Base-by-base conservation (phyloP, 2,329 filamentous ascomycete genomes). In the Penicillium sp. region DNA sequence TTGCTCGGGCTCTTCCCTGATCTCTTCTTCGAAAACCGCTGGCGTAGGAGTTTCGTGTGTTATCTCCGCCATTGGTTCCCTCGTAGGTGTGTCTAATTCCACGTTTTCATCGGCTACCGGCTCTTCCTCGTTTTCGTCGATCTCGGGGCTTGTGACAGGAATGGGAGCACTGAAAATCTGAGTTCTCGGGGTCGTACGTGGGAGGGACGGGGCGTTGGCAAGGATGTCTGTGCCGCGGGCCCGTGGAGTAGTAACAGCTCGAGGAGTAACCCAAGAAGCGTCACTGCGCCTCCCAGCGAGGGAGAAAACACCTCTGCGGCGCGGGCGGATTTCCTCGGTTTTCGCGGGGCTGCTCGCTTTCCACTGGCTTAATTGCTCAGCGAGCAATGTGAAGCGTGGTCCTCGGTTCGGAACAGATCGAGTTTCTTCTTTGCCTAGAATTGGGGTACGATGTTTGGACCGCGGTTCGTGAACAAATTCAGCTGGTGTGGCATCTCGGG, bases 311-410 rank as follows among this genome's bases (percentile, higher is more conserved):
- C 61, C 74, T 62, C 66, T 73, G 49, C 54, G 71, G 65, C 67
- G 75, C 38, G 66, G 69, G 59, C 66, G 68, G 23, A 48, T 68
- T 57, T 64, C 69, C 71, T 68, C 64, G 68, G 59, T 58, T 53
- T 74, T 73, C 65, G 84, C 70, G 3, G 87, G 86, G 65, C 86
- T 90, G 26, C 81, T 81, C 1, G 88, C 82, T 65, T 84, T 83
- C 90, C 90, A 92, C 26, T 83, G 81, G 62, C 80, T 83, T 5
- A 91, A 77, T 68, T 89, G 84, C 44, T 84, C 79, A 4, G 86
- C 86, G 44, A 92, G 78, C 26, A 88, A 86, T 1, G 88, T 90
- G 64, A 91, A 89, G 2, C 87, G 87, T 56, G 86, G 71, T 19
- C 78, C 77, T 31, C 58, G 65, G 46, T 64, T 69, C 50, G 64